Evolutionary conservation across 129 eudicot genomes (phyloP).

Genomic region (Flaveria linearis): DNA sequence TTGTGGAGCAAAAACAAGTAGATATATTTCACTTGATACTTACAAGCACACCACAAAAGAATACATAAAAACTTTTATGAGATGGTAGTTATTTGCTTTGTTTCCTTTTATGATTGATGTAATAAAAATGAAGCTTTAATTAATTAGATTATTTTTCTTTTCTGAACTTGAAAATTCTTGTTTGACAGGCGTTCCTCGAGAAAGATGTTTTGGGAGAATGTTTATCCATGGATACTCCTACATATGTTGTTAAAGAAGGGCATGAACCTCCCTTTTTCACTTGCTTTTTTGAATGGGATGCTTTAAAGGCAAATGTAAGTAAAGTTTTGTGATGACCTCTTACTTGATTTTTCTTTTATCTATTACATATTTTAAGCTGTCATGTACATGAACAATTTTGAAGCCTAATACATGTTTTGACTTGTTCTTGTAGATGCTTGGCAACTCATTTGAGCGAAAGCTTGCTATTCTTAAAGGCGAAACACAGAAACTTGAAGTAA

Average conservation of each 20-base stretch:
- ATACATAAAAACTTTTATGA: neutral
- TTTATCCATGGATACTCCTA: constrained; percentile 56
- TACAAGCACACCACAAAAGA: neutral
- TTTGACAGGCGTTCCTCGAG: constrained; percentile 62
- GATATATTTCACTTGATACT: neutral
- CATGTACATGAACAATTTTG: neutral
- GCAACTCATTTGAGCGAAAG: constrained; percentile 83
- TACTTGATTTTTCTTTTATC: neutral
- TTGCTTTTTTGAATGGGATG: constrained; percentile 76
- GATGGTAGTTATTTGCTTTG: neutral
- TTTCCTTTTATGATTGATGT: constrained; percentile 8
- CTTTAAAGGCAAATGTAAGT: constrained; percentile 70
- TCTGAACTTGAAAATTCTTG: neutral
- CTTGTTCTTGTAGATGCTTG: constrained; percentile 64
- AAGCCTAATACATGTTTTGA: constrained; percentile 1
- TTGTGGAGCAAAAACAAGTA: too few relatives aligned
- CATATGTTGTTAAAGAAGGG: constrained; percentile 74
- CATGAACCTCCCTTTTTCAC: constrained; percentile 78
- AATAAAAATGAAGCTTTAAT: neutral
- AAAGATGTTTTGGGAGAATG: constrained; percentile 55
- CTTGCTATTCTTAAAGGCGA: constrained; percentile 65
- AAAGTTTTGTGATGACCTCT: neutral
- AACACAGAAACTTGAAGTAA: constrained; percentile 54
- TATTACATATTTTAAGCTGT: neutral
- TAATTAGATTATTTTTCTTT: neutral